A percentile compares a stretch with the other conserved stretches of the same genome.
phyloP scores from a whole-genome alignment of 306 rosid genomes.

The Gastrolobium villosum region DNA sequence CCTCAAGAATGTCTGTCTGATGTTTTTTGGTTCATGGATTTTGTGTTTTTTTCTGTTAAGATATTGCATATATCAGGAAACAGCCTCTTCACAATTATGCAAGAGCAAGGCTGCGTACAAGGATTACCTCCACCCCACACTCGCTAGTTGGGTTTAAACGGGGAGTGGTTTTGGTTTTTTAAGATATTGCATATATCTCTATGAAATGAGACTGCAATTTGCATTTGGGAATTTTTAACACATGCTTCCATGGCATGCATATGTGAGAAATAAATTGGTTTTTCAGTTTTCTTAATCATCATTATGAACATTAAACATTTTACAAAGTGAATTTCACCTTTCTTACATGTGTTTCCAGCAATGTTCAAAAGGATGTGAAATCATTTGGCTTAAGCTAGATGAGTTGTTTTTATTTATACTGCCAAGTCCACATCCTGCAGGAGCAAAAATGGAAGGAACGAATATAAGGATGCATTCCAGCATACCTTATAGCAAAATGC shows the following conservation, averaged over 20 bases:
- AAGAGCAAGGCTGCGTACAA: too few relatives aligned
- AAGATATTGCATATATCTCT: not conserved
- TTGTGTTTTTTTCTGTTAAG: not conserved
- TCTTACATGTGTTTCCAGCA: not conserved
- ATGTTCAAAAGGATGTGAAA: slow-evolving; percentile 4
- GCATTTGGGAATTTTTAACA: not conserved
- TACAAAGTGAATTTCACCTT: slow-evolving; percentile 8
- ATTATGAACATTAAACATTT: slow-evolving; percentile 24
- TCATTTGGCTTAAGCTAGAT: not conserved
- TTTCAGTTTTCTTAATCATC: not conserved
- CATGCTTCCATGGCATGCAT: not conserved
- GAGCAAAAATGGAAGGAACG: slow-evolving; percentile 13
- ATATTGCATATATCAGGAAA: not conserved
- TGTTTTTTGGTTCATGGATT: slow-evolving; percentile 1
- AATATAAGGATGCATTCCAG: not conserved
- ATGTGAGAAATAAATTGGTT: not conserved
- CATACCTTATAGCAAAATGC: slow-evolving; percentile 20
- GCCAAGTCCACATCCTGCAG: slow-evolving; percentile 3
- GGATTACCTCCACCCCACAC: too few relatives aligned
- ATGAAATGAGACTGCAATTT: slow-evolving; percentile 16
- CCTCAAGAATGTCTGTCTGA: not conserved
- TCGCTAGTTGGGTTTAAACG: too few relatives aligned
- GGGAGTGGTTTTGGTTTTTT: too few relatives aligned
- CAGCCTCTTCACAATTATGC: too few relatives aligned
- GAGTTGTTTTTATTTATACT: slow-evolving; percentile 14